Percentiles rank a stretch among this genome's conserved stretches.
Conservation (phyloP, 306 rosid genomes). For the Prosopis cineraria region DNA sequence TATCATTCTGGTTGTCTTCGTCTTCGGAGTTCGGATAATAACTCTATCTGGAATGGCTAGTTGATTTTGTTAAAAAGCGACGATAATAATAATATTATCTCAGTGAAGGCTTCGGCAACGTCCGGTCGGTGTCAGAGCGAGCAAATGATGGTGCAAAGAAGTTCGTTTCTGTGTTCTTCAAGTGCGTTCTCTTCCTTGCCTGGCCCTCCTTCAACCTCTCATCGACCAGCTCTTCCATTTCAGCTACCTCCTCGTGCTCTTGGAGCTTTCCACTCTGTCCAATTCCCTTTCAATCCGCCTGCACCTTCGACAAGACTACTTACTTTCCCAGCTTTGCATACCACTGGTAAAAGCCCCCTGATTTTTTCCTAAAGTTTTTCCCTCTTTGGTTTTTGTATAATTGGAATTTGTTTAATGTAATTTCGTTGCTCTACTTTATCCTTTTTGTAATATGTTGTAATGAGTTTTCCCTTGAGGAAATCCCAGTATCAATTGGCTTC, state of each 20-base stretch:
- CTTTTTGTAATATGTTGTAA: not conserved
- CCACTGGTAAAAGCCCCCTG: conserved; percentile 44
- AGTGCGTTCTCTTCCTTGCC: conserved; percentile 36
- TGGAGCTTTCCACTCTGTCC: conserved; percentile 24
- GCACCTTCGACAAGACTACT: conserved; percentile 38
- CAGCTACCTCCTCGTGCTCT: conserved; percentile 18
- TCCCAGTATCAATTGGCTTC: not conserved
- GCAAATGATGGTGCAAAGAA: conserved; percentile 42
- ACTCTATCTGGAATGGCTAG: not conserved
- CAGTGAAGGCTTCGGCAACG: not conserved
- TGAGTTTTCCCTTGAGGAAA: not conserved
- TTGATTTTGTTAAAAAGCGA: not conserved
- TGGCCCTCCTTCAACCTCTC: conserved; percentile 37
- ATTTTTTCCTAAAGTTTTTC: not conserved
- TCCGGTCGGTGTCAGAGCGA: not conserved
- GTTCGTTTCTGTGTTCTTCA: conserved; percentile 45
- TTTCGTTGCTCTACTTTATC: not conserved
- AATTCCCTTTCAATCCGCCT: conserved; percentile 35
- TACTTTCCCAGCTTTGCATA: conserved; percentile 38
- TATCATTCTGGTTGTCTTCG: not conserved
- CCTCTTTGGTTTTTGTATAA: not conserved
- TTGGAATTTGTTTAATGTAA: not conserved
- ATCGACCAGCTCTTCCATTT: conserved; percentile 36
- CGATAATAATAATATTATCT: not conserved
- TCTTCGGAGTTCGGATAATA: not conserved